Evolutionary conservation across 306 rosid genomes (phyloP).

Genomic region (Dicorynia guianensis): DNA sequence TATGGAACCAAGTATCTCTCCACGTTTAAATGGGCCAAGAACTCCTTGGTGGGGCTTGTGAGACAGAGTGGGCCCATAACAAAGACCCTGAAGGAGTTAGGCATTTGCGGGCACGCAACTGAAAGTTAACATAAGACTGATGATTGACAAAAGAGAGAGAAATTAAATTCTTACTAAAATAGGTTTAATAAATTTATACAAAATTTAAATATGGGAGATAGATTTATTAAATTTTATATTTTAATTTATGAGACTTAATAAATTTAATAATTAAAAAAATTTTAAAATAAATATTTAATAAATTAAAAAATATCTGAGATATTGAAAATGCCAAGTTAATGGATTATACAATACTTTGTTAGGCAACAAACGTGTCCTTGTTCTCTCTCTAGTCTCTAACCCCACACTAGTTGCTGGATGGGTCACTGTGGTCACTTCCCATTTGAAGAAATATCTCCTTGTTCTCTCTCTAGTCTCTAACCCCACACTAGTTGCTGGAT

Average conservation of each 20-base stretch:
- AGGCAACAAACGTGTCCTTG: neutral
- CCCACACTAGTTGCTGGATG: slow-evolving; percentile 1
- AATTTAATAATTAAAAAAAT: too few relatives aligned
- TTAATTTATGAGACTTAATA: too few relatives aligned
- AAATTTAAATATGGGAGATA: too few relatives aligned
- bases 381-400: neutral
- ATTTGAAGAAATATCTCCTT: slow-evolving; percentile 6
- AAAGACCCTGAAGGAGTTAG: neutral
- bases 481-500: slow-evolving; percentile 8
- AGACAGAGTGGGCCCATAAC: slow-evolving; percentile 30
- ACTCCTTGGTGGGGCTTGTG: slow-evolving; percentile 32
- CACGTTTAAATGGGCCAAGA: slow-evolving; percentile 33
- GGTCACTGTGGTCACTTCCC: neutral
- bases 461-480: too few relatives aligned
- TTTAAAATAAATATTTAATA: too few relatives aligned
- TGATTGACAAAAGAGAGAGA: too few relatives aligned
- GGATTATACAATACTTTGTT: neutral
- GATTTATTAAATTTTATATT: too few relatives aligned
- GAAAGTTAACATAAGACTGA: neutral
- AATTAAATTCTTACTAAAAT: too few relatives aligned
- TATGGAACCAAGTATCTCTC: slow-evolving; percentile 37
- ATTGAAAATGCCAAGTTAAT: neutral
- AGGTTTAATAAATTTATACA: too few relatives aligned
- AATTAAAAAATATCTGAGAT: neutral
- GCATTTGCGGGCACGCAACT: slow-evolving; percentile 6